Percentiles rank a stretch among this genome's conserved stretches.
Conservation (phyloP, 2,329 filamentous ascomycete species). For the Monilinia laxa region DNA sequence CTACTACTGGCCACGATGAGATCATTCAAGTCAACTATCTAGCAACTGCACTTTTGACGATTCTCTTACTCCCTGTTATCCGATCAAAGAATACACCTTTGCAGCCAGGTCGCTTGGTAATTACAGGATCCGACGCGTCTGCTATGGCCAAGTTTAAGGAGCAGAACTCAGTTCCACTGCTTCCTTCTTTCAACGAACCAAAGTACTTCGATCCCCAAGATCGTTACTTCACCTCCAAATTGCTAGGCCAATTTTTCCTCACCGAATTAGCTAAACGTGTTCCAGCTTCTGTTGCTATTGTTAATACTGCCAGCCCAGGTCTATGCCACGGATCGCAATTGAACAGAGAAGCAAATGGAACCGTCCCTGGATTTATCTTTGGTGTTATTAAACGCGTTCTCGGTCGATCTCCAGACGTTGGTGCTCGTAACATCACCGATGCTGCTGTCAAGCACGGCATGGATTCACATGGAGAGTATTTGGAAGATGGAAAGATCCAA, state of each 20-base stretch:
- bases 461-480: constrained; percentile 24
- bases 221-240: constrained; percentile 21
- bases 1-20: constrained; percentile 43
- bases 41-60: constrained; percentile 32
- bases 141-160: constrained; percentile 11
- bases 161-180: neutral
- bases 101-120: neutral
- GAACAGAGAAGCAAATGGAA: neutral
- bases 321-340: constrained; percentile 17
- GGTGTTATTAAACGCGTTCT: constrained; percentile 17
- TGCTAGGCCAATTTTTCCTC: constrained; percentile 26
- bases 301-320: constrained; percentile 22
- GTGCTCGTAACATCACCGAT: constrained; percentile 22
- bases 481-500: constrained; percentile 23
- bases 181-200: constrained; percentile 13
- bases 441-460: constrained; percentile 10
- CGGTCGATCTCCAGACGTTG: constrained; percentile 17
- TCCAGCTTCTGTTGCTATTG: constrained; percentile 20
- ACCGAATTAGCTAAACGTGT: constrained; percentile 23
- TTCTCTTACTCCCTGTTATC: constrained; percentile 38
- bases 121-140: neutral
- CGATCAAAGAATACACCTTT: constrained; percentile 14
- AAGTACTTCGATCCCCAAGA: constrained; percentile 18
- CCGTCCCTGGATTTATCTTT: constrained; percentile 7
- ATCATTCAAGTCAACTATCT: constrained; percentile 42